These are phyloP conservation scores for Colletotrichum gloeosporioides DNA, from an alignment of 2,329 filamentous ascomycete species.

Conservation along the genomic window DNA sequence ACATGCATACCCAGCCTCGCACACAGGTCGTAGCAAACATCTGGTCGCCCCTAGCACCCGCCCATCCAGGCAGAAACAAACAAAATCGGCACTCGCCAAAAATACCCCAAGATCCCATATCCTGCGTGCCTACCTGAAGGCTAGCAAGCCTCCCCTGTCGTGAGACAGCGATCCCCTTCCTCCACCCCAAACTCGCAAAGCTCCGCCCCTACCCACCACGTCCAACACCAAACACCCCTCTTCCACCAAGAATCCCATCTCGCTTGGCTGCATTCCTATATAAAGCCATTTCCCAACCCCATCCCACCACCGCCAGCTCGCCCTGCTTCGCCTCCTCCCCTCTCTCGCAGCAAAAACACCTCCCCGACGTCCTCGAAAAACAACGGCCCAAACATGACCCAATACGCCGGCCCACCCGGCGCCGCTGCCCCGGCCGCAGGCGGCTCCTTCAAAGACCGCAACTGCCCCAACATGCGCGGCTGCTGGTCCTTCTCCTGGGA, in stretches of 20 bases:
- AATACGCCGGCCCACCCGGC: neutral
- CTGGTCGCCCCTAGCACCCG: neutral
- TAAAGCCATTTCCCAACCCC: neutral
- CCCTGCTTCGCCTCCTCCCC: neutral
- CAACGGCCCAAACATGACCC: neutral
- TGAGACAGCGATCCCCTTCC: neutral
- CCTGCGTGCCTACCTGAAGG: neutral
- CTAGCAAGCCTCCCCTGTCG: neutral
- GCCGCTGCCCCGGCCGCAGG: neutral
- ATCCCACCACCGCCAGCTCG: neutral
- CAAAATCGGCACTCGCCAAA: neutral
- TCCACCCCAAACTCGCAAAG: neutral
- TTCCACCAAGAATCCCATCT: neutral
- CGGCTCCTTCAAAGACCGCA: neutral
- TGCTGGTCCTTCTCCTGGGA: constrained; percentile 16
- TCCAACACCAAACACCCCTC: neutral
- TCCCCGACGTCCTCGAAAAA: neutral
- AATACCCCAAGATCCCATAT: neutral
- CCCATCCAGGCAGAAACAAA: neutral
- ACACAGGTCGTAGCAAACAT: neutral
- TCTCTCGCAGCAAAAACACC: neutral
- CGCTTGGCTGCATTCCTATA: neutral
- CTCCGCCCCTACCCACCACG: neutral
- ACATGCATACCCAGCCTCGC: neutral
- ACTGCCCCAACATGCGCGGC: constrained; percentile 11